Evolutionary conservation across 441 rosid species (phyloP), one percentile per base, ranked within the genome.

Genomic region (Eutrema salsugineum): DNA sequence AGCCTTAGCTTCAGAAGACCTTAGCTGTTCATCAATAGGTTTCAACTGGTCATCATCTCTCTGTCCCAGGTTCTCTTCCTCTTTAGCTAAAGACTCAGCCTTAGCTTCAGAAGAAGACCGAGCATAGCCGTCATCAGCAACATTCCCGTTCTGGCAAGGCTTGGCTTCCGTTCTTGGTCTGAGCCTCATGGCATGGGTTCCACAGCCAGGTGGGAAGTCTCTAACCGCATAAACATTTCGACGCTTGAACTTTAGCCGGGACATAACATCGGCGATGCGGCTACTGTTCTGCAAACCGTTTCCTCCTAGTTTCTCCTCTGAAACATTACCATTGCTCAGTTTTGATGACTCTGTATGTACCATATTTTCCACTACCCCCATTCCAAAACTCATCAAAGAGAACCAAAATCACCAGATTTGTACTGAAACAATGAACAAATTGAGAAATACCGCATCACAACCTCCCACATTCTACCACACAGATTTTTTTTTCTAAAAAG

Each of bases 201-300:
- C 91, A 73, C 89, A 89, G 1, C 88, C 92, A 7, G 84, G 86
- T 0, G 98, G 98, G 46, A 83, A 91, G 57, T 87, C 82, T 50
- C 85, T 76, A 36, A 82, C 47, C 4, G 87, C 89, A 11, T 75
- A 82, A 79, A 84, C 77, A 46, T 59, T 83, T 3, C 78, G 79
- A n/a, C 77, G 80, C 85, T 85, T 88, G 72, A 57, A 72, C 79
- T 73, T 24, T 24, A 24, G 27, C 4, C 27, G 27, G 27, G 3
- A 24, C 27, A 24, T 24, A 24, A 24, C 3, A 24, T 24, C 27
- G 27, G 27, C 2, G 27, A 24, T 4, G 27, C 27, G 27, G 3
- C 27, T 24, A 24, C 27, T 85, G 59, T 75, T 84, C 70, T 65
- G 81, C 72, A 71, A 68, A 15, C 68, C 47, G 6, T 36, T 33